Base-by-base conservation (phyloP, 2,329 filamentous ascomycete species). In the Aureobasidium sp. region DNA sequence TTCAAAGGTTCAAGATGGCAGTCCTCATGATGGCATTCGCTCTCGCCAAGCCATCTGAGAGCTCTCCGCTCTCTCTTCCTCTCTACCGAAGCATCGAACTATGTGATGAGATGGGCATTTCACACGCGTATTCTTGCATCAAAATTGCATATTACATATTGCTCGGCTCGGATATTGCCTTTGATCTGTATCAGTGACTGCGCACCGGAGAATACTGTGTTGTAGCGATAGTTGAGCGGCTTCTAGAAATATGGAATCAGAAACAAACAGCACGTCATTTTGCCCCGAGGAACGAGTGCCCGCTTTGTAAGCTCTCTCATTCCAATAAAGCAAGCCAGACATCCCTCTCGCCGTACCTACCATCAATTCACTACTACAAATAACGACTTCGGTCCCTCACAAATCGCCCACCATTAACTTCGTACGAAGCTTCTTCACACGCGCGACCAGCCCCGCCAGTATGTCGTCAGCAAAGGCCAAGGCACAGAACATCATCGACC, bases 381-480 rank as follows among this genome's bases (percentile, higher is more conserved):
- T 9, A 34, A 31, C 39, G 53, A 57, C 53, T 31, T 36, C 39
- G 29, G 41, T 48, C 62, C 37, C 56, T 52, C 36, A 14, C 41
- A 52, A 62, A 59, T 67, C 63, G 68, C 69, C 76, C 77, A 86
- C 73, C 77, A 85, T 85, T 79, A 81, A 81, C 70, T 89, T 85
- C 79, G 82, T 93, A 76, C 83, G 86, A 72, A 82, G 84, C 73
- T 81, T 95, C 73, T 94, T 96, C 73, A 79, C 82, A 75, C 77
- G 77, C 68, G 73, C 79, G 65, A 73, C 80, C 68, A 80, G 76
- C 65, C 81, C 88, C 69, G 81, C 84, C 78, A 84, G 79, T 71
- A 95, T 96, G 89, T 87, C 90, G 72, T 85, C 88, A 74, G 89
- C 90, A 72, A 90, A 89, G 79, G 82, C 84, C 66, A 95, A 95